Percentiles rank a stretch among this genome's conserved stretches.
phyloP scores from a whole-genome alignment of 164 flowering plant species.

The Pachysandra terminalis region DNA sequence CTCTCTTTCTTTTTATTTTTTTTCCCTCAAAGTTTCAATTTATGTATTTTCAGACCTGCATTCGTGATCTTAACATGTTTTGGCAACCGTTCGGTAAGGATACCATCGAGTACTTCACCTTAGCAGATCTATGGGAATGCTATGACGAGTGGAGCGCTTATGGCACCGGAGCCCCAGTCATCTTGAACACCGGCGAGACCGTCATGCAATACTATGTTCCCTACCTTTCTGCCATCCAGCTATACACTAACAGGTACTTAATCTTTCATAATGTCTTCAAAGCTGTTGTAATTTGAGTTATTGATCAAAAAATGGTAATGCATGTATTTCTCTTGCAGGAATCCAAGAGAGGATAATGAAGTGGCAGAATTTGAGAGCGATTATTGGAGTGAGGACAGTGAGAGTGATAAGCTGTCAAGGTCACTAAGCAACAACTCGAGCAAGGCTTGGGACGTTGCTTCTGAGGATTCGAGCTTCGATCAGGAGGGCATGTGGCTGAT shows the following conservation, averaged over 20 bases:
- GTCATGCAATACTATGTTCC: constrained; percentile 77
- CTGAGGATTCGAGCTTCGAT: constrained; percentile 42
- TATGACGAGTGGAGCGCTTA: constrained; percentile 81
- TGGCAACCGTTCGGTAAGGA: constrained; percentile 3
- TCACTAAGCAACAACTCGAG: constrained; percentile 47
- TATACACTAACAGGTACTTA: constrained; percentile 29
- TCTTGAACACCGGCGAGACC: constrained; percentile 48
- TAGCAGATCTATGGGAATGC: constrained; percentile 76
- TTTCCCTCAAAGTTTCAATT: neutral
- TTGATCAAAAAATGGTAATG: neutral
- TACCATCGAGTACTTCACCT: constrained; percentile 32
- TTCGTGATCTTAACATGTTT: constrained; percentile 6
- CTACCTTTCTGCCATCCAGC: constrained; percentile 73
- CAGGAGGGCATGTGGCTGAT: constrained; percentile 22
- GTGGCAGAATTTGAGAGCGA: constrained; percentile 39
- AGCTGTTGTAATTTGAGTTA: neutral
- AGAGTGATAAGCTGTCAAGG: constrained; percentile 43
- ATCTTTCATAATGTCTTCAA: constrained; percentile 20
- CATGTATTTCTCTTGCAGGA: constrained; percentile 13
- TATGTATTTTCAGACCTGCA: neutral
- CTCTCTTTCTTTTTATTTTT: neutral
- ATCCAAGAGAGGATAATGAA: constrained; percentile 25
- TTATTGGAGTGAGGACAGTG: constrained; percentile 53
- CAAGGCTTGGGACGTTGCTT: constrained; percentile 38
- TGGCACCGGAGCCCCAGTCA: constrained; percentile 70